Conservation (phyloP, 169 alveolate species). For the Babesia bovis region DNA sequence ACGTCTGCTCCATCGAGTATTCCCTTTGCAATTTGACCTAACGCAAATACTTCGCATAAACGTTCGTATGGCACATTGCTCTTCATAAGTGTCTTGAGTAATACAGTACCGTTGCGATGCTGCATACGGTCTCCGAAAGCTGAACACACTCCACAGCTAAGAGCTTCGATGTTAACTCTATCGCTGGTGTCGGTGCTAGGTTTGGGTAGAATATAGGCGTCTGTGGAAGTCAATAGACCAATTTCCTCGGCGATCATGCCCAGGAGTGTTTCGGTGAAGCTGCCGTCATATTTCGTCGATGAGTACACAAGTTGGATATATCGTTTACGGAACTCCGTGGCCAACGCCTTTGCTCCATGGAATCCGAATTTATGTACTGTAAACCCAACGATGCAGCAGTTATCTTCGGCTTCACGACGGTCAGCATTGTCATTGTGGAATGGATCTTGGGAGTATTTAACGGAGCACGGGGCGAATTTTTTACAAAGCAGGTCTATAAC, state of each 20-base stretch:
- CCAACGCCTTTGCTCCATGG: slow-evolving; percentile 61
- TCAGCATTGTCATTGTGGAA: slow-evolving; percentile 13
- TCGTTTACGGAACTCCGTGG: slow-evolving; percentile 47
- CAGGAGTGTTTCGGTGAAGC: slow-evolving; percentile 30
- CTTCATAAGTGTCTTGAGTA: slow-evolving; percentile 18
- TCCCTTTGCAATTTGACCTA: slow-evolving; percentile 29
- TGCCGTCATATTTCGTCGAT: slow-evolving; percentile 35
- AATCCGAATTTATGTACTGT: slow-evolving; percentile 51
- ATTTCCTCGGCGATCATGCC: slow-evolving; percentile 41
- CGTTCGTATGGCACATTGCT: slow-evolving; percentile 25
- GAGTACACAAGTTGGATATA: slow-evolving; percentile 14
- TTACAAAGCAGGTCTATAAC: slow-evolving; percentile 47
- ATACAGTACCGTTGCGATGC: slow-evolving; percentile 21
- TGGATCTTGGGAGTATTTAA: slow-evolving; percentile 38
- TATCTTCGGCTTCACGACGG: neutral
- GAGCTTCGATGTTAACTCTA: neutral
- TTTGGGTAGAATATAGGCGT: slow-evolving; percentile 34
- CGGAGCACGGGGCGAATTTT: slow-evolving; percentile 47
- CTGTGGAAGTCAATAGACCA: slow-evolving; percentile 35
- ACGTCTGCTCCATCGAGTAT: slow-evolving; percentile 8
- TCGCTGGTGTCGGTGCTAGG: neutral
- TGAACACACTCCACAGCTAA: slow-evolving; percentile 27
- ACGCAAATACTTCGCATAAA: slow-evolving; percentile 17
- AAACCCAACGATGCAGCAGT: slow-evolving; percentile 42
- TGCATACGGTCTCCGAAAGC: slow-evolving; percentile 26